Percentiles rank a stretch among this genome's conserved stretches.
Evolutionary conservation across 2,329 filamentous ascomycete species (phyloP).

Genomic region (Dothistroma pini): DNA sequence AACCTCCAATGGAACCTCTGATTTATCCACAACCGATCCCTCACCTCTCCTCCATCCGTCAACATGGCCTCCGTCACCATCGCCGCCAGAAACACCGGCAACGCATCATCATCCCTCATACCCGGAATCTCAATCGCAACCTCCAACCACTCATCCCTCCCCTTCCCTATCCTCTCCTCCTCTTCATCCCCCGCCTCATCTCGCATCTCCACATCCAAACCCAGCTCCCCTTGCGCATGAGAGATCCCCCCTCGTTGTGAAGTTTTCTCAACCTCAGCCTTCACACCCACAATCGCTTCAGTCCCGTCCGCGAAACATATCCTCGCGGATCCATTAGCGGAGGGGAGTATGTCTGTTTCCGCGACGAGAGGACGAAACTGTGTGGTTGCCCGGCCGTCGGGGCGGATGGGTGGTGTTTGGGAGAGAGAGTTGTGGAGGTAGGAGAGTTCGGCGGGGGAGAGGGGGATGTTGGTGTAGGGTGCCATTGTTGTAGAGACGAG

Average conservation of each 20-base stretch:
- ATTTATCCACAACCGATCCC: conserved; percentile 79
- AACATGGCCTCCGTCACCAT: conserved; percentile 88
- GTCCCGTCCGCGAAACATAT: conserved; percentile 94
- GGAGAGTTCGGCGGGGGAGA: conserved; percentile 93
- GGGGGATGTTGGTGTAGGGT: conserved; percentile 58
- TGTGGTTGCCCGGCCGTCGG: conserved; percentile 74
- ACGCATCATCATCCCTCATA: conserved; percentile 81
- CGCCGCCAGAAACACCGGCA: conserved; percentile 79
- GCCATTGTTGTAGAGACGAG: conserved; percentile 48
- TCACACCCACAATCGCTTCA: conserved; percentile 92
- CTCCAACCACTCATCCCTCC: conserved; percentile 75
- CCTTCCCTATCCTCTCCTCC: conserved; percentile 32
- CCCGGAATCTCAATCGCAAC: conserved; percentile 90
- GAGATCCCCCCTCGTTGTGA: conserved; percentile 25
- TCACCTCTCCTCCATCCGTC: conserved; percentile 60
- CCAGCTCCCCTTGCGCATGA: conserved; percentile 25
- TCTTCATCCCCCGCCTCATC: conserved; percentile 38
- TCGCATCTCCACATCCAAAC: conserved; percentile 43
- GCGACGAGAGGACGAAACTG: conserved; percentile 90
- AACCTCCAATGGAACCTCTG: conserved; percentile 91
- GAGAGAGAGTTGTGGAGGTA: conserved; percentile 88
- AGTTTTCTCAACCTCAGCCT: conserved; percentile 86
- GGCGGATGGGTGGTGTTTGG: conserved; percentile 77
- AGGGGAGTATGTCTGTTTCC: conserved; percentile 84
- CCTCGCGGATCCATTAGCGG: conserved; percentile 86